Base-by-base conservation (phyloP, 2,329 filamentous ascomycete species). In the Colletotrichum tropicicola region DNA sequence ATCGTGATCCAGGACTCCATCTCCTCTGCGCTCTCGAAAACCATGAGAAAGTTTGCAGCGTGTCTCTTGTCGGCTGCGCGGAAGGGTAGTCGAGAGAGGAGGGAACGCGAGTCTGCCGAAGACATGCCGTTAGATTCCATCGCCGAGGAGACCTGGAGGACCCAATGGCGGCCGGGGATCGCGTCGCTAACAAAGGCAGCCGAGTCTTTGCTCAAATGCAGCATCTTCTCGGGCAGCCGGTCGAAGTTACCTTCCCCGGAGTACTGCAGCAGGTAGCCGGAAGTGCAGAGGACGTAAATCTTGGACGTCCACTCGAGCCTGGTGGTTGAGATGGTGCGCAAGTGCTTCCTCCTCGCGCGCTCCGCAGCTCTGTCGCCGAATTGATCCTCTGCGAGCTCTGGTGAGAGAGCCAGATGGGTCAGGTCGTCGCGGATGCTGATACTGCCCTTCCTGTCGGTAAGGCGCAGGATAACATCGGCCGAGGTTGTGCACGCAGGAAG, bases 181-280 rank as follows among this genome's bases (percentile, higher is more conserved):
- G 91, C 82, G 73, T 96, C 92, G 69, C 89, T 93, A 2, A 90
- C 92, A 75, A 93, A 95, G 5, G 91, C 92, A 10, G 91, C 92
- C 3, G 92, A 94, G 49, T 91, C 86, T 68, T 88, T 89, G n/a
- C 88, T 87, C 4, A 96, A 80, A 51, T 90, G 88, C 61, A 95
- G 79, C 32, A 92, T 83, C 75, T 90, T 92, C 74, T 96, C 92
- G 0, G 92, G 92, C 10, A 89, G 75, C 23, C 92, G 84, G 70
- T 94, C 90, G 70, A 88, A 91, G 3, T 86, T 79, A 3, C 92
- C 92, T 28, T 91, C 87, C 9, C 87, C 88, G 4, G 89, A 77
- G 74, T 95, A 96, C 71, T 95, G 92, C 41, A 95, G 79, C 21
- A 96, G 78, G 70, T 90, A 90, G 9, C 92, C 92, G 0, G 91